phyloP scores from a whole-genome alignment of 805 yeast species.

The Candida coquimbonensis region DNA sequence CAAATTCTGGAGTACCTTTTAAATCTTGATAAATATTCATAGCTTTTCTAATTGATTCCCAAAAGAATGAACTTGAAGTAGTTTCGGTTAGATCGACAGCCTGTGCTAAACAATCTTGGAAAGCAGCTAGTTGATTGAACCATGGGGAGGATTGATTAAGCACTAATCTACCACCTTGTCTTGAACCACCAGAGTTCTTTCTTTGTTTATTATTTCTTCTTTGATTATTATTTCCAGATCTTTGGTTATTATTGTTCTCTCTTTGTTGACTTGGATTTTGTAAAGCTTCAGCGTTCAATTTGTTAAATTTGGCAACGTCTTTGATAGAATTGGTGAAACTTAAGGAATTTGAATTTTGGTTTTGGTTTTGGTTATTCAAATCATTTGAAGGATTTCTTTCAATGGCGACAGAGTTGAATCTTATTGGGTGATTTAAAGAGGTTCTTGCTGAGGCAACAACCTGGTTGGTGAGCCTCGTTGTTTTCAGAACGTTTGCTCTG shows the following conservation, averaged over 20 bases:
- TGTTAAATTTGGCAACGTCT: constrained; percentile 23
- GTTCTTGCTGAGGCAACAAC: constrained; percentile 32
- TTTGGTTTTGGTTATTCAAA: constrained; percentile 17
- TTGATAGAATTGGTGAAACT: constrained; percentile 23
- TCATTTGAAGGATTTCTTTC: constrained; percentile 23
- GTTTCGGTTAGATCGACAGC: constrained; percentile 28
- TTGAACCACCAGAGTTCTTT: constrained; percentile 15
- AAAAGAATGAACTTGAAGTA: constrained; percentile 38
- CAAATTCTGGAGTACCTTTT: constrained; percentile 39
- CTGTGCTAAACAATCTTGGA: constrained; percentile 41
- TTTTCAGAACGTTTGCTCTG: constrained; percentile 23
- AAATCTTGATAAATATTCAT: constrained; percentile 44
- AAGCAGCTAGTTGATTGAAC: constrained; percentile 42
- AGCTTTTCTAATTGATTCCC: constrained; percentile 45
- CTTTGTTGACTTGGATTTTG: neutral
- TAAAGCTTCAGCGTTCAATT: constrained; percentile 1
- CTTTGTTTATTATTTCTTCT: neutral
- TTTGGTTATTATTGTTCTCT: neutral
- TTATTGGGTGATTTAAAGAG: constrained; percentile 30
- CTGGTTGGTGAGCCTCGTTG: constrained; percentile 33
- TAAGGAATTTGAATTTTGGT: constrained; percentile 15
- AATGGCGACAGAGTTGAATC: constrained; percentile 30
- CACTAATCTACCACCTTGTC: constrained; percentile 22
- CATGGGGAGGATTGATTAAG: constrained; percentile 33
- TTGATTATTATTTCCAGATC: neutral